Conservation (phyloP, 345 rosid species). For the Litchi chinensis region DNA sequence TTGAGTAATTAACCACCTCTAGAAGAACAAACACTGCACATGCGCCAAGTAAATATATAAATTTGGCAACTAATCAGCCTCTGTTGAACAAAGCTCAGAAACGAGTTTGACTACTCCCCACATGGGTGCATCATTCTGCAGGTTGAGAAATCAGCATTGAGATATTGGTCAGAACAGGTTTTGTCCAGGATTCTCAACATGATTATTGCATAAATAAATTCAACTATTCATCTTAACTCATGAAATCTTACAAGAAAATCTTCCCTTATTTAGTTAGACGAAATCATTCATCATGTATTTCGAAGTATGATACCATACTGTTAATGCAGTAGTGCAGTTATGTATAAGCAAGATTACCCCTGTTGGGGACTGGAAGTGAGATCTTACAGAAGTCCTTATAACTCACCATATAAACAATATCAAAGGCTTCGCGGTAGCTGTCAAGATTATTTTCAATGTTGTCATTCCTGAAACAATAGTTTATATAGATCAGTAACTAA, state of each 20-base stretch:
- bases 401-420: constrained; percentile 77
- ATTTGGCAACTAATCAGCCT: constrained; percentile 26
- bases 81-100: constrained; percentile 48
- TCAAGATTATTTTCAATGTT: constrained; percentile 58
- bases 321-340: not conserved
- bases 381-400: not conserved
- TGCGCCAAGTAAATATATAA: not conserved
- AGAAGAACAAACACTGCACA: not conserved
- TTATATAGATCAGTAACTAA: constrained; percentile 2
- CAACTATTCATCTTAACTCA: not conserved
- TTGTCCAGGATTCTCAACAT: not conserved
- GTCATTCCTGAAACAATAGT: constrained; percentile 61
- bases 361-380: not conserved
- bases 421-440: constrained; percentile 69
- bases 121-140: constrained; percentile 82
- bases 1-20: not conserved
- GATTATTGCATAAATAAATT: not conserved
- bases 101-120: constrained; percentile 69
- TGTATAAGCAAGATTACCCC: not conserved
- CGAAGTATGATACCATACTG: not conserved
- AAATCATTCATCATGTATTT: not conserved
- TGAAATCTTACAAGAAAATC: not conserved
- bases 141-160: not conserved
- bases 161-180: not conserved
- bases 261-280: not conserved